phyloP scores from a whole-genome alignment of 106 monocot species.

The Allium fistulosum region DNA sequence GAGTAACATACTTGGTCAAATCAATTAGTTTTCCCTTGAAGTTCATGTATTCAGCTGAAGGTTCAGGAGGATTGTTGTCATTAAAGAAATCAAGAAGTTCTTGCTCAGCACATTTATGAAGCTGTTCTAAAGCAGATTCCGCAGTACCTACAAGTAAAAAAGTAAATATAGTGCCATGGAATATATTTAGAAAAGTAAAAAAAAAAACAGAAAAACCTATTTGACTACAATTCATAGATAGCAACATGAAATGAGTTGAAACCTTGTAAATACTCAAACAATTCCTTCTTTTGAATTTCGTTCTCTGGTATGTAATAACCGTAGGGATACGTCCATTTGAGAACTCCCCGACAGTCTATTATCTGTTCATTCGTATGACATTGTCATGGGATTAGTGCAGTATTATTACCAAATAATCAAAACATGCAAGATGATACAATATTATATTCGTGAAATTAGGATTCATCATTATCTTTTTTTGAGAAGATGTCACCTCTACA shows the following conservation, averaged over 20 bases:
- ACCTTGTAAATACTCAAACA: constrained; percentile 92
- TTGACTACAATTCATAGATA: not conserved
- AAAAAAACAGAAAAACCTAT: not conserved
- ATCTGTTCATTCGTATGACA: constrained; percentile 29
- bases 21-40: no score
- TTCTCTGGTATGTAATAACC: constrained; percentile 79
- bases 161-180: not conserved
- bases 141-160: constrained; percentile 55
- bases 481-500: no score
- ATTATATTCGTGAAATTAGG: no score
- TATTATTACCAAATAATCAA: no score
- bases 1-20: no score
- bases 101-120: constrained; percentile 93
- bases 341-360: constrained; percentile 75
- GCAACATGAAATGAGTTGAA: not conserved
- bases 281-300: constrained; percentile 70
- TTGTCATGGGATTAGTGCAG: not conserved
- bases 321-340: constrained; percentile 92
- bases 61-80: constrained; percentile 23
- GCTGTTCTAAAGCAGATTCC: constrained; percentile 83
- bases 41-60: no score
- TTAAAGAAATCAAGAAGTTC: constrained; percentile 65
- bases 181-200: not conserved
- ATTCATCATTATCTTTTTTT: no score
- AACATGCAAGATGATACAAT: no score